Evolutionary conservation across 805 yeast species (phyloP).

Genomic region (Yarrowia sp.): DNA sequence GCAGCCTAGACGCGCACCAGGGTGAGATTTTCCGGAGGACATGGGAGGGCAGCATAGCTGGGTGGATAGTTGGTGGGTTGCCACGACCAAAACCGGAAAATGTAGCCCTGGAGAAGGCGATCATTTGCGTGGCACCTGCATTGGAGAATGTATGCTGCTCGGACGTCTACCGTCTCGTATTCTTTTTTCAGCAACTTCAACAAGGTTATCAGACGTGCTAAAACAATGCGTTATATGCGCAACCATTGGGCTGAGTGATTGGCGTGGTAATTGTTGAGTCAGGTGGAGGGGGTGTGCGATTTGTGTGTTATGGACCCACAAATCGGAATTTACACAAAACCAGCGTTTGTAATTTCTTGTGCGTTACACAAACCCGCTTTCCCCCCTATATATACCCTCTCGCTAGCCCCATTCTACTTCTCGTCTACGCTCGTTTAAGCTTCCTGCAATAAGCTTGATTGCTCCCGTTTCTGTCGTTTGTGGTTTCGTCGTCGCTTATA

Average conservation of each 20-base stretch:
- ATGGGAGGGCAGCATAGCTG: background rate
- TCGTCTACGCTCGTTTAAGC: background rate
- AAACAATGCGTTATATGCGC: conserved; percentile 2
- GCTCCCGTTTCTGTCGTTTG: conserved; percentile 5
- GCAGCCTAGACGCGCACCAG: background rate
- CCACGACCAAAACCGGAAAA: background rate
- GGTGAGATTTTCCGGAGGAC: conserved; percentile 4
- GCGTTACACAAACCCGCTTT: too few species aligned
- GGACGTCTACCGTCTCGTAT: too few species aligned
- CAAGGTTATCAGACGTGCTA: conserved; percentile 15
- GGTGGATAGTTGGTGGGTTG: background rate
- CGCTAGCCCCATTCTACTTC: background rate
- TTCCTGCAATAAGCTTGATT: background rate
- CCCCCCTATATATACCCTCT: too few species aligned
- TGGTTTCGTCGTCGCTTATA: background rate
- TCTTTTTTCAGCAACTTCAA: background rate
- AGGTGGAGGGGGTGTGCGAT: background rate
- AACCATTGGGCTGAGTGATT: conserved; percentile 1
- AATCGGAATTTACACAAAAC: too few species aligned
- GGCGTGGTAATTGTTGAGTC: background rate
- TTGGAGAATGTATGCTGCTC: too few species aligned
- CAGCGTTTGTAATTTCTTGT: too few species aligned
- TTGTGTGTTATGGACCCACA: background rate
- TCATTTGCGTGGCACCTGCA: background rate
- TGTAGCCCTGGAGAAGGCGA: background rate